Evolutionary conservation across 208 protist genomes (phyloP).

Genomic region (Trypanosoma grayi): DNA sequence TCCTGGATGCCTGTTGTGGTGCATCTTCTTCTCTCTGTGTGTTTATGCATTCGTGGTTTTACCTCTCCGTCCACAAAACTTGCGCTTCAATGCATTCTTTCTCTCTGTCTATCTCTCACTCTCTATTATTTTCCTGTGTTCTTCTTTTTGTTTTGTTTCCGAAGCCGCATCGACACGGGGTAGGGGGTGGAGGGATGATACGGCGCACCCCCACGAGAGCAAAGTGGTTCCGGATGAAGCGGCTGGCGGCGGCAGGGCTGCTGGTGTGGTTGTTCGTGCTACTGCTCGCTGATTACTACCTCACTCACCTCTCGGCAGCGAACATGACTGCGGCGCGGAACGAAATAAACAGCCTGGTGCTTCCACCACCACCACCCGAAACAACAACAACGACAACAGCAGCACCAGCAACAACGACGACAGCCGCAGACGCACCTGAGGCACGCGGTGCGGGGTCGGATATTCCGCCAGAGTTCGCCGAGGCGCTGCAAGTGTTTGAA

Average conservation of each 20-base stretch:
- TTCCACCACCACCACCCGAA: neutral
- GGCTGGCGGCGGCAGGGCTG: neutral
- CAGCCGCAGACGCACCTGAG: constrained; percentile 29
- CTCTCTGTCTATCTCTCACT: neutral
- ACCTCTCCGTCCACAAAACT: too few species aligned
- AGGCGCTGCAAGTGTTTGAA: constrained; percentile 30
- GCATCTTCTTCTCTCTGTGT: neutral
- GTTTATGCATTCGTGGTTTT: neutral
- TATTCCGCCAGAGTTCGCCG: constrained; percentile 11
- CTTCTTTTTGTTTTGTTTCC: neutral
- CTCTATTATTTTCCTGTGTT: neutral
- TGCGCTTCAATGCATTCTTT: too few species aligned
- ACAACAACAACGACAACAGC: neutral
- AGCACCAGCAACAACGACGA: neutral
- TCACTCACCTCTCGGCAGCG: neutral
- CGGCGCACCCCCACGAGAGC: neutral
- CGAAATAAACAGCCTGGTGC: constrained; percentile 8
- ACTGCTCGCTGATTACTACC: neutral
- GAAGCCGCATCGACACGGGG: neutral
- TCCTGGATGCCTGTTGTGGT: neutral
- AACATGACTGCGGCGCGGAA: neutral
- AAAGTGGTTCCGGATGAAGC: constrained; percentile 5
- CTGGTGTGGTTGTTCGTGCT: constrained; percentile 12
- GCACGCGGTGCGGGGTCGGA: constrained; percentile 2
- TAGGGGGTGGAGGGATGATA: constrained; percentile 6